Evolutionary conservation across 1,284 basidiomycete genomes (phyloP).

Genomic region (Fomitopsis betulina): DNA sequence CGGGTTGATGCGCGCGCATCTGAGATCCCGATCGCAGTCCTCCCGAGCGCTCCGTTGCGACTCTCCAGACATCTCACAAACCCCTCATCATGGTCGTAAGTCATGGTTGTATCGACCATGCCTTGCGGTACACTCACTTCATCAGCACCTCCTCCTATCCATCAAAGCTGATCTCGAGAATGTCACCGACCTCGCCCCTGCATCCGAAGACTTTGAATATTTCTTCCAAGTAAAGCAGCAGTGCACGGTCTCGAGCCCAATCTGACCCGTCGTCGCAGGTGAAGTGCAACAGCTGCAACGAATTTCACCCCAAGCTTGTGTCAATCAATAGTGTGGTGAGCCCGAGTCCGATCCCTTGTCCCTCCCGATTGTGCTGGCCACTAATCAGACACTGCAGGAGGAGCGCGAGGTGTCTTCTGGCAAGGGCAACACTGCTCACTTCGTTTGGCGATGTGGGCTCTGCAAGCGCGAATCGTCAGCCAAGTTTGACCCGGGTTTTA

Average conservation of each 20-base stretch:
- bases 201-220: slow-evolving; percentile 64
- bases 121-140: not conserved
- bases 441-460: slow-evolving; percentile 72
- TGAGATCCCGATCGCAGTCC: not conserved
- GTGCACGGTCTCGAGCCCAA: not conserved
- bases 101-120: not conserved
- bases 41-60: not conserved
- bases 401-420: slow-evolving; percentile 56
- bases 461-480: slow-evolving; percentile 80
- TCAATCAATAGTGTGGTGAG: slow-evolving; percentile 62
- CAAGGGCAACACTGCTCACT: slow-evolving; percentile 65
- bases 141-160: slow-evolving; percentile 53
- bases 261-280: slow-evolving; percentile 42
- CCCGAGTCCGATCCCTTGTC: not conserved
- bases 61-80: not conserved
- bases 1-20: not conserved
- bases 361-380: not conserved
- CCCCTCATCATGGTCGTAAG: slow-evolving; percentile 28
- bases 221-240: slow-evolving; percentile 58
- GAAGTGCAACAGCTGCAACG: slow-evolving; percentile 75
- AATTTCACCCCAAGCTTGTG: slow-evolving; percentile 65
- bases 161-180: slow-evolving; percentile 79
- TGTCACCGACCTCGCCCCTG: slow-evolving; percentile 63
- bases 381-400: slow-evolving; percentile 40
- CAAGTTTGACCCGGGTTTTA: slow-evolving; percentile 58